phyloP scores from a whole-genome alignment of 129 eudicot genomes.

The Gnaphalium uliginosum region DNA sequence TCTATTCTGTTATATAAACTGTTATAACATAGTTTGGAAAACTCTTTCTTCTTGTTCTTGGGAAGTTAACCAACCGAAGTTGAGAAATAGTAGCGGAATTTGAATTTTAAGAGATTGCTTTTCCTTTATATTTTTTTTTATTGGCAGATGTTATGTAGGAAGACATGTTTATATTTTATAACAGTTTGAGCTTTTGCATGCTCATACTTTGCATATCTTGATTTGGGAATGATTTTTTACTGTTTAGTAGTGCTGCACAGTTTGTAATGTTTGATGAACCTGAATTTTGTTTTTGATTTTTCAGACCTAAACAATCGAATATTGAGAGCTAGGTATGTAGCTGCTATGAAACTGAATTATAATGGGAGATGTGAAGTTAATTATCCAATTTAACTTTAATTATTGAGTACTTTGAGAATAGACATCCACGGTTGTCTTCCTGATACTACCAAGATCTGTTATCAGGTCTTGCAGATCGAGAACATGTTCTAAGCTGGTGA shows the following conservation, averaged over 20 bases:
- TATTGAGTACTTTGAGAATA: too few species aligned
- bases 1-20: not conserved
- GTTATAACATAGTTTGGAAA: not conserved
- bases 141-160: conserved; percentile 16
- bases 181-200: not conserved
- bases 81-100: conserved; percentile 5
- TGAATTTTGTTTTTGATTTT: conserved; percentile 3
- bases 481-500: not conserved
- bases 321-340: too few species aligned
- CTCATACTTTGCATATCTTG: not conserved
- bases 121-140: not conserved
- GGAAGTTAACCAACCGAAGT: not conserved
- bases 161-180: conserved; percentile 8
- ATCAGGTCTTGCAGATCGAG: not conserved
- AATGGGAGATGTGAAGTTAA: not conserved
- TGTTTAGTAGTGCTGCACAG: not conserved
- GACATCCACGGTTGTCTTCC: not conserved
- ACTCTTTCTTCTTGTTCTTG: conserved; percentile 19
- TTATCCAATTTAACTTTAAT: too few species aligned
- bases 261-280: not conserved
- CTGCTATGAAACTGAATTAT: too few species aligned
- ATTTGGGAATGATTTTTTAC: not conserved
- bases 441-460: not conserved
- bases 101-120: conserved; percentile 16
- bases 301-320: not conserved